These are phyloP conservation scores for Plasmodium malariae DNA, from an alignment of 169 alveolate genomes.

Conservation along the genomic window DNA sequence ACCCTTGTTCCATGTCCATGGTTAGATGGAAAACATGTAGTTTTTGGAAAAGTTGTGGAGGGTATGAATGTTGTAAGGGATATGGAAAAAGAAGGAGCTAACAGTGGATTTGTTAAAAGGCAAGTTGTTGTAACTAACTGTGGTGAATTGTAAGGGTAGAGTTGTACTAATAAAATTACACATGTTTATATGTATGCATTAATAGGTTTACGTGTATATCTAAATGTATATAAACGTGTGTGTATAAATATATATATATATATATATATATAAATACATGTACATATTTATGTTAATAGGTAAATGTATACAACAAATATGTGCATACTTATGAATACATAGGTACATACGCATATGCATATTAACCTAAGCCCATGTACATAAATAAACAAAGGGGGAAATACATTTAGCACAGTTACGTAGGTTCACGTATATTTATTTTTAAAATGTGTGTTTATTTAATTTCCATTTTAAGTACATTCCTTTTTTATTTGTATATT, in stretches of 20 bases:
- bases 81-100: constrained; percentile 94
- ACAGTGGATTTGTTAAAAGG: constrained; percentile 91
- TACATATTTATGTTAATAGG: too few relatives aligned
- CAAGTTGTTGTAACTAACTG: constrained; percentile 94
- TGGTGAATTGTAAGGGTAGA: constrained; percentile 85
- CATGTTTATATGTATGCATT: not conserved
- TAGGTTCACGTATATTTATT: too few relatives aligned
- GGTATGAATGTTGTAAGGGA: constrained; percentile 94
- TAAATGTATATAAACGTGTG: not conserved
- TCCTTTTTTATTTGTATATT: too few relatives aligned
- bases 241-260: not conserved
- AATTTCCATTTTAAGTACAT: too few relatives aligned
- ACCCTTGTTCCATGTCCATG: constrained; percentile 95
- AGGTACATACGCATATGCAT: too few relatives aligned
- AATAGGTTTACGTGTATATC: not conserved
- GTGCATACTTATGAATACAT: too few relatives aligned
- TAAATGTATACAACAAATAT: too few relatives aligned
- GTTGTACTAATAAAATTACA: not conserved
- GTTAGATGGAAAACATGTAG: constrained; percentile 98
- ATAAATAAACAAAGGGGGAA: too few relatives aligned
- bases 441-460: too few relatives aligned
- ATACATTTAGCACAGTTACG: too few relatives aligned
- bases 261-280: constrained; percentile 8
- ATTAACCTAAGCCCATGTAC: too few relatives aligned
- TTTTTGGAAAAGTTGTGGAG: constrained; percentile 94